Evolutionary conservation across 176 grass and related monocot species (phyloP).

Genomic region (Avena insularis): DNA sequence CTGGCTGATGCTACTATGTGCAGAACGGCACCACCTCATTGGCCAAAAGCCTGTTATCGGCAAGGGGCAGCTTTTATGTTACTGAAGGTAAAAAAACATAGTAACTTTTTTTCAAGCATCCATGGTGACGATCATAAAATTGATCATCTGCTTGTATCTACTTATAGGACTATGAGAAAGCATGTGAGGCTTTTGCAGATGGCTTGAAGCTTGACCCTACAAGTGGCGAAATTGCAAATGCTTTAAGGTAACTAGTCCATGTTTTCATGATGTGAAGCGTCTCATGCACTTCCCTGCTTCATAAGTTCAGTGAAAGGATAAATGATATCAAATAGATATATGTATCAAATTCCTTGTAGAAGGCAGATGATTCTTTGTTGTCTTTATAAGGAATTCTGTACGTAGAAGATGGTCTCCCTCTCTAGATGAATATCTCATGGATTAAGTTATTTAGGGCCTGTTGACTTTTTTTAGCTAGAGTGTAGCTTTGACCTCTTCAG

Average conservation of each 20-base stretch:
- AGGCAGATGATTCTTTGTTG: too few species aligned
- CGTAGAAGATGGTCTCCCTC: neutral
- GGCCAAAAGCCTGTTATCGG: neutral
- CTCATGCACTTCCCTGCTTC: neutral
- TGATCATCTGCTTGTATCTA: neutral
- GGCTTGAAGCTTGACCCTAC: conserved; percentile 5
- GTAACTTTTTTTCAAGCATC: neutral
- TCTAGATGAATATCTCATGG: neutral
- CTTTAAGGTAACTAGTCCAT: conserved; percentile 1
- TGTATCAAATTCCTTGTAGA: too few species aligned
- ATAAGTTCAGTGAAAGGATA: neutral
- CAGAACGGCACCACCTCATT: neutral
- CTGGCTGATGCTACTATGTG: neutral
- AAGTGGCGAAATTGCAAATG: neutral
- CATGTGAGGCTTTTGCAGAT: neutral
- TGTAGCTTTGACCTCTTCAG: neutral
- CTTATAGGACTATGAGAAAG: neutral
- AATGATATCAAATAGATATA: neutral
- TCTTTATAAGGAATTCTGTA: neutral
- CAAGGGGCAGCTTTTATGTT: neutral
- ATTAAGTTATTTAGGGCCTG: neutral
- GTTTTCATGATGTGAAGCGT: neutral
- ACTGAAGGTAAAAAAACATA: neutral
- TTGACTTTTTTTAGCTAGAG: neutral
- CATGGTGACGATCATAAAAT: neutral